Conservation (phyloP, 2,329 filamentous ascomycete species). For the Sporothrix schenckii region DNA sequence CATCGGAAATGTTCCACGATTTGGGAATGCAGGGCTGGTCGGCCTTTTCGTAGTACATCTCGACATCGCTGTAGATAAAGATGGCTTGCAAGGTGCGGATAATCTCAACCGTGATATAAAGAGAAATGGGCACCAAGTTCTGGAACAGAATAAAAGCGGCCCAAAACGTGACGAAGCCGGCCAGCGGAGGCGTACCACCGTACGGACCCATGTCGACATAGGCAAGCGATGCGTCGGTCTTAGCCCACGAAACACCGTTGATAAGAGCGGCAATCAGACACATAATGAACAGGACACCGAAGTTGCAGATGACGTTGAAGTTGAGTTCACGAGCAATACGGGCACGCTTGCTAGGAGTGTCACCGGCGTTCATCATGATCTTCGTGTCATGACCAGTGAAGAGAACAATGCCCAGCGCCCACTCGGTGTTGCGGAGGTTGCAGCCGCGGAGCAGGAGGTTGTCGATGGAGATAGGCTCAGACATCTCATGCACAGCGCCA, state of each 20-base stretch:
- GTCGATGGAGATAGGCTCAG: slow-evolving; percentile 91
- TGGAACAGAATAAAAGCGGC: slow-evolving; percentile 93
- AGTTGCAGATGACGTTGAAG: slow-evolving; percentile 97
- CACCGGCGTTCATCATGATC: slow-evolving; percentile 98
- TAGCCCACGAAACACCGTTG: slow-evolving; percentile 79
- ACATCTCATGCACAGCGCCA: slow-evolving; percentile 72
- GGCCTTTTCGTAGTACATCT: slow-evolving; percentile 96
- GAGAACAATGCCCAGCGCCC: slow-evolving; percentile 87
- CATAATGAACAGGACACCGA: slow-evolving; percentile 84
- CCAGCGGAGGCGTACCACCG: slow-evolving; percentile 71
- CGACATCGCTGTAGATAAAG: slow-evolving; percentile 94
- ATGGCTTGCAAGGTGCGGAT: slow-evolving; percentile 89
- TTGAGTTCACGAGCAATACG: slow-evolving; percentile 92
- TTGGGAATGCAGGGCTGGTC: slow-evolving; percentile 96
- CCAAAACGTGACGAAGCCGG: slow-evolving; percentile 97
- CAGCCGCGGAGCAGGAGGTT: slow-evolving; percentile 92
- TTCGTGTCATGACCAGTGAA: slow-evolving; percentile 97
- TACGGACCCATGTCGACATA: slow-evolving; percentile 88
- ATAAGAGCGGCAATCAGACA: slow-evolving; percentile 84
- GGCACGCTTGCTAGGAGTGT: slow-evolving; percentile 91
- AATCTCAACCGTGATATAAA: slow-evolving; percentile 97
- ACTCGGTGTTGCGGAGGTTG: slow-evolving; percentile 92
- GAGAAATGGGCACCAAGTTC: slow-evolving; percentile 96
- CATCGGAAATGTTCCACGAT: slow-evolving; percentile 98
- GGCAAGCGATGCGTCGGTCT: slow-evolving; percentile 71